Evolutionary conservation across 2,329 filamentous ascomycete genomes (phyloP), one percentile per base, ranked within the genome.

Genomic region (Salinomyces thailandicus): DNA sequence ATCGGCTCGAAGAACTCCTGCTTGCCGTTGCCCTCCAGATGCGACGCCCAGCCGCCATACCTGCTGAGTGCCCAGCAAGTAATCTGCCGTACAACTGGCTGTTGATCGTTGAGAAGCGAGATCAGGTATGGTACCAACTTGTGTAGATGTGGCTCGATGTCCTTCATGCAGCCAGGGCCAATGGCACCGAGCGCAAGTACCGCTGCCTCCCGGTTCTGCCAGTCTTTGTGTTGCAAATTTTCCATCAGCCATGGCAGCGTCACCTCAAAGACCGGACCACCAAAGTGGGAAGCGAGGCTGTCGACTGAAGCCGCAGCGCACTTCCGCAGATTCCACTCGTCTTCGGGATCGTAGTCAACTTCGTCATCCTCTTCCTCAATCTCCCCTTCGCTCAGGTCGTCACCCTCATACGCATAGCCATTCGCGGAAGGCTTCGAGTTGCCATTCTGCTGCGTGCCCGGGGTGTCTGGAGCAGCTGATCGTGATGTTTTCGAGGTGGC

Each of bases 11-110:
- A 98, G 61, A 77, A 95, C 39, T 77, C 73, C 35, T 79, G 73
- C 53, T 80, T 81, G 45, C 86, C 74, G 13, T 67, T 64, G 12
- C 81, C 76, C 16, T 73, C 64, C 15, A 95, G 72, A 44, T 79
- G 75, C 4, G 86, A 81, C 7, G 87, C 89, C 91, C 91, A 98
- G 30, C 79, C 71, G 4, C 91, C 94, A 61, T 95, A 98, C 31
- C 91, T 76, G 13, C 87, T 87, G 15, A 98, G 73, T 5, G 91
- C 93, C 91, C 91, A 98, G 62, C 91, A 98, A 16, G 89, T 96
- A 48, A 98, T 98, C 57, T 94, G 85, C 43, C 91, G 75, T 24
- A 98, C 89, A 11, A 96, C 81, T 11, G 91, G 85, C 60, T 95
- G 86, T 1, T 73, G 57, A 54, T 98, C 91, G 39, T 81, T 75